Base-by-base conservation (phyloP, 1,139 yeast species). In the Pichia sp. region DNA sequence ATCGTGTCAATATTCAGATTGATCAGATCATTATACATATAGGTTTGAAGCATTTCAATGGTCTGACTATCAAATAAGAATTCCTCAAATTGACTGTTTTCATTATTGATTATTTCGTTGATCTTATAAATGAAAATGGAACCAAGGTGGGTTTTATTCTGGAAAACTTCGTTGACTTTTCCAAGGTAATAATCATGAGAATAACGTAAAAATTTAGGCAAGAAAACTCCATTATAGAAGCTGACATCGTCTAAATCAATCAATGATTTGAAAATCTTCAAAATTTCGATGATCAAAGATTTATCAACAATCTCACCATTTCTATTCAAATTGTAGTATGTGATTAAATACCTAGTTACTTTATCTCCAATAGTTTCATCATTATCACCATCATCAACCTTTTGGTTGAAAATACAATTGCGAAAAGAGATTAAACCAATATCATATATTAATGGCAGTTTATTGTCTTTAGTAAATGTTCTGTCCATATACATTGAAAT, bases 401-500 rank as follows among this genome's bases (percentile, higher is more conserved):
- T 11, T 7, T 34, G 66, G 11, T 7, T 27, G 32, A 73, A 60
- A 36, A 72, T 61, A 43, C 60, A 58, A 32, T 71, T 72, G 52
- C 71, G 71, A 51, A 65, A 67, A 4, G 54, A 51, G n/a, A 53
- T 51, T 38, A 62, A 51, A 0, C 96, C 95, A 40, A 83, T 71
- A 57, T 88, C 96, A 57, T 84, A 84, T 4, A 85, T 73, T 44
- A 81, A 66, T 2, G 87, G 77, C 42, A 77, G 66, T 52, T 79
- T 79, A 47, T 78, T 77, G 52, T 84, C 95, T 51, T 78, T 79
- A 31, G 90, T 85, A 55, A 85, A 87, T 0, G 87, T 95, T 39
- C 95, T 73, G 60, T 92, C 74, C 57, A 92, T 66, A 59, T 92
- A 92, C 85, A 88, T 82, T 62, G 88, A 66, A 4, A 92, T 85